Conservation (phyloP, 164 flowering plant genomes). For the Kalanchoe fedtschenkoi region DNA sequence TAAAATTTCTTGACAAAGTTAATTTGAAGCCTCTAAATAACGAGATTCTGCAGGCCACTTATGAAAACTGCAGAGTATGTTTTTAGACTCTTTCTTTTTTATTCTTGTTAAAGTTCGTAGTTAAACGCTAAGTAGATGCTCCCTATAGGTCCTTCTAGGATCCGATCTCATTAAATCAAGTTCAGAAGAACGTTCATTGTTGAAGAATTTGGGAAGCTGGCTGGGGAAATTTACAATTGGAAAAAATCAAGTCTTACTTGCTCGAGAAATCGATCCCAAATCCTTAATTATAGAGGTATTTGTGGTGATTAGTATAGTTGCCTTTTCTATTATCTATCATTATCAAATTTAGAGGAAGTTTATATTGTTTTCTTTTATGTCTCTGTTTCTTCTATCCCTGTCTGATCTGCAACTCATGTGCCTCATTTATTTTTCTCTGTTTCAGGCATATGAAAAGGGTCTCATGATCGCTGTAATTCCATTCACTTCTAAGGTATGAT, state of each 20-base stretch:
- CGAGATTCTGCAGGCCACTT: slow-evolving; percentile 78
- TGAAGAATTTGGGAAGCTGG: slow-evolving; percentile 98
- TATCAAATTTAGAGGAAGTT: not conserved
- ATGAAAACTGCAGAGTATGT: slow-evolving; percentile 94
- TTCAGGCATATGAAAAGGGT: slow-evolving; percentile 25
- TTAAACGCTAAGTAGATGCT: not conserved
- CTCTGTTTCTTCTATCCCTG: not conserved
- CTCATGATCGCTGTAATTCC: slow-evolving; percentile 97
- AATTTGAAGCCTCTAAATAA: slow-evolving; percentile 58
- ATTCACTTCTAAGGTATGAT: slow-evolving; percentile 84
- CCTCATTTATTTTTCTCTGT: not conserved
- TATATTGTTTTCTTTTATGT: not conserved
- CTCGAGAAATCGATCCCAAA: slow-evolving; percentile 89
- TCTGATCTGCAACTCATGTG: not conserved
- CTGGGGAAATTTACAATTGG: slow-evolving; percentile 97
- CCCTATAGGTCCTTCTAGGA: slow-evolving; percentile 70
- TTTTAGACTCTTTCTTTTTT: slow-evolving; percentile 3
- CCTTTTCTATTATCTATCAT: not conserved
- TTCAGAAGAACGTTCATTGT: slow-evolving; percentile 91
- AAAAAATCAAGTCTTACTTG: slow-evolving; percentile 72
- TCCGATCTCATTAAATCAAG: slow-evolving; percentile 96
- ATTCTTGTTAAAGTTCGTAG: not conserved
- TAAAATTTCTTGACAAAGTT: slow-evolving; percentile 86
- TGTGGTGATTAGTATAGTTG: not conserved
- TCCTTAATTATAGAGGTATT: slow-evolving; percentile 81